These are phyloP conservation scores for Combretum micranthum DNA, from an alignment of 345 rosid genomes.

Conservation along the genomic window DNA sequence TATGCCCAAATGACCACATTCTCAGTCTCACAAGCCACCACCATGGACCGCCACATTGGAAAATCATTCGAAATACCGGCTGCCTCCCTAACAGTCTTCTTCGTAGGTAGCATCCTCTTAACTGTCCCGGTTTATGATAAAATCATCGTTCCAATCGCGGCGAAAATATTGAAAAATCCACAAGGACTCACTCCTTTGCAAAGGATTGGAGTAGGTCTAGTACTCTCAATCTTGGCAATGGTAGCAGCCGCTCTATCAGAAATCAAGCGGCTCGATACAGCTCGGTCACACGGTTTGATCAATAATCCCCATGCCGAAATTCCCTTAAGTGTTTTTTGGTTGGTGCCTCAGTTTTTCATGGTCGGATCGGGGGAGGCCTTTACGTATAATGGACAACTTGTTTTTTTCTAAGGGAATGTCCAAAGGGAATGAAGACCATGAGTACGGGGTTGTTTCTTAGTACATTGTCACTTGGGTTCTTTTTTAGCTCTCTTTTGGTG, in stretches of 20 bases:
- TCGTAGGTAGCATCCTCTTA: slow-evolving; percentile 45
- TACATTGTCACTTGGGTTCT: slow-evolving; percentile 57
- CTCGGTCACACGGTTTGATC: slow-evolving; percentile 15
- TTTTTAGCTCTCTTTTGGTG: slow-evolving; percentile 53
- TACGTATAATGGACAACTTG: slow-evolving; percentile 67
- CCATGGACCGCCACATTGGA: slow-evolving; percentile 47
- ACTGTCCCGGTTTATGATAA: slow-evolving; percentile 46
- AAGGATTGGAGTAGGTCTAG: slow-evolving; percentile 52
- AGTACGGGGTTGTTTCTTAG: slow-evolving; percentile 62
- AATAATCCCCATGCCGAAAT: neutral
- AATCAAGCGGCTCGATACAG: slow-evolving; percentile 27
- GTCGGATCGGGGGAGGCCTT: slow-evolving; percentile 65
- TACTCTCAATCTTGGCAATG: slow-evolving; percentile 54
- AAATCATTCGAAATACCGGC: slow-evolving; percentile 52
- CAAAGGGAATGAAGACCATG: slow-evolving; percentile 67
- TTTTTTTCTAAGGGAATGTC: slow-evolving; percentile 63
- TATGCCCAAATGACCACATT: slow-evolving; percentile 68
- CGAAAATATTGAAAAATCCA: slow-evolving; percentile 1
- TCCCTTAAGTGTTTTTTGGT: slow-evolving; percentile 42
- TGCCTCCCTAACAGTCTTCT: slow-evolving; percentile 55
- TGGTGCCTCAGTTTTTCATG: slow-evolving; percentile 57
- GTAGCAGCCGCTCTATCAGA: slow-evolving; percentile 43
- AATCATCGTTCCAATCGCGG: slow-evolving; percentile 31
- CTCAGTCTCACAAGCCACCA: slow-evolving; percentile 71
- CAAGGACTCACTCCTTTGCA: slow-evolving; percentile 56